phyloP scores from a whole-genome alignment of 2,329 filamentous ascomycete species.

The Helotiales sp. region DNA sequence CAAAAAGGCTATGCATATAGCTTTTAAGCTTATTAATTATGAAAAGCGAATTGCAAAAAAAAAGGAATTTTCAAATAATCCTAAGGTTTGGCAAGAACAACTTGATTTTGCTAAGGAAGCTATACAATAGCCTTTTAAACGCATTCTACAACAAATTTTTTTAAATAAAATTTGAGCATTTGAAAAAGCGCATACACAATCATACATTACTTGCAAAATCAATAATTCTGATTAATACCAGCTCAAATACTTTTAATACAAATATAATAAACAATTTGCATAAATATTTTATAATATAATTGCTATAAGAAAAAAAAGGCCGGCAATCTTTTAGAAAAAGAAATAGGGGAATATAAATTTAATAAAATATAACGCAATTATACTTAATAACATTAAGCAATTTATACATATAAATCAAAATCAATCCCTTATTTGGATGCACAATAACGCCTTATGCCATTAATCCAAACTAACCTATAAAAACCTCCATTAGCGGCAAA shows the following conservation, averaged over 20 bases:
- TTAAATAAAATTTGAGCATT: slow-evolving; percentile 20
- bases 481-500: slow-evolving; percentile 1
- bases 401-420: not conserved
- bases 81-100: not conserved
- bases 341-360: slow-evolving; percentile 18
- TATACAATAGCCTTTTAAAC: slow-evolving; percentile 5
- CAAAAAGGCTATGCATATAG: not conserved
- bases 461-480: not conserved
- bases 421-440: slow-evolving; percentile 11
- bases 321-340: slow-evolving; percentile 19
- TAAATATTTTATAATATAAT: slow-evolving; percentile 22
- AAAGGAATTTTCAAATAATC: slow-evolving; percentile 17
- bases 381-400: not conserved
- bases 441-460: slow-evolving; percentile 15
- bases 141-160: slow-evolving; percentile 17
- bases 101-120: slow-evolving; percentile 7
- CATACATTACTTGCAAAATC: not conserved
- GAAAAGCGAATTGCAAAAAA: not conserved
- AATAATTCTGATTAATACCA: slow-evolving; percentile 6
- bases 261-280: slow-evolving; percentile 15
- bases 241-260: slow-evolving; percentile 3
- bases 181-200: slow-evolving; percentile 6
- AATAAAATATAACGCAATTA: slow-evolving; percentile 7
- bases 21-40: not conserved
- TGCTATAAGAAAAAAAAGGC: slow-evolving; percentile 8